These are phyloP conservation scores for Salix brachista DNA, from an alignment of 345 rosid genomes.

Conservation along the genomic window DNA sequence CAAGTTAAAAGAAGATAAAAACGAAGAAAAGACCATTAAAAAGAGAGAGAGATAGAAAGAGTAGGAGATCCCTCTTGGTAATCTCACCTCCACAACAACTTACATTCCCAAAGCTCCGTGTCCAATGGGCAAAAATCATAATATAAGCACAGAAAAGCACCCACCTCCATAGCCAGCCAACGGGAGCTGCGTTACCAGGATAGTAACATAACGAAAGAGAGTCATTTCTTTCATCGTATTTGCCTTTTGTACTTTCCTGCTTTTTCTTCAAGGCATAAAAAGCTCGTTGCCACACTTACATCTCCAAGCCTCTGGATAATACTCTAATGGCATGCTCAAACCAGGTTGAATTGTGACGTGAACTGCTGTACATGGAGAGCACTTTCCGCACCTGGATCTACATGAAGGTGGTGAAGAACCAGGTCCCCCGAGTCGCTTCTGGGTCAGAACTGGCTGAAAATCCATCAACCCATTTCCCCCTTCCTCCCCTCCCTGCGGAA, in stretches of 20 bases:
- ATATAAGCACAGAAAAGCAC: slow-evolving; percentile 7
- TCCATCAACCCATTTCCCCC: slow-evolving; percentile 21
- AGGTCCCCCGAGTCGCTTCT: slow-evolving; percentile 51
- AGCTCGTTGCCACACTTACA: slow-evolving; percentile 85
- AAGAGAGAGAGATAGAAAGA: neutral
- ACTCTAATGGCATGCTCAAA: slow-evolving; percentile 61
- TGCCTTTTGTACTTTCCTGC: neutral
- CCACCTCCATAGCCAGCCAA: slow-evolving; percentile 12
- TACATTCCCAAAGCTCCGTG: slow-evolving; percentile 40
- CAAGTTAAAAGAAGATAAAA: slow-evolving; percentile 1
- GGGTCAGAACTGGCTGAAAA: slow-evolving; percentile 21
- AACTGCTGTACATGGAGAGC: slow-evolving; percentile 79
- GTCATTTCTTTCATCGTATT: neutral
- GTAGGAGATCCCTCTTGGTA: slow-evolving; percentile 28
- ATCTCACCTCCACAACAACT: slow-evolving; percentile 30
- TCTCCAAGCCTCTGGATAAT: slow-evolving; percentile 99
- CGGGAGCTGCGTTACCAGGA: neutral
- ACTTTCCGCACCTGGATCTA: slow-evolving; percentile 77
- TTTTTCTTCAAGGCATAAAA: slow-evolving; percentile 56
- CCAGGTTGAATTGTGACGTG: slow-evolving; percentile 89
- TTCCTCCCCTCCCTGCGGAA: slow-evolving; percentile 27
- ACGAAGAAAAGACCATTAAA: neutral
- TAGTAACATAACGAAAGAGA: neutral
- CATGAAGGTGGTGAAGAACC: slow-evolving; percentile 86
- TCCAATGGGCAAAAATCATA: slow-evolving; percentile 19